phyloP scores from a whole-genome alignment of 768 basidiomycete species.

The Steccherinum ochraceum region DNA sequence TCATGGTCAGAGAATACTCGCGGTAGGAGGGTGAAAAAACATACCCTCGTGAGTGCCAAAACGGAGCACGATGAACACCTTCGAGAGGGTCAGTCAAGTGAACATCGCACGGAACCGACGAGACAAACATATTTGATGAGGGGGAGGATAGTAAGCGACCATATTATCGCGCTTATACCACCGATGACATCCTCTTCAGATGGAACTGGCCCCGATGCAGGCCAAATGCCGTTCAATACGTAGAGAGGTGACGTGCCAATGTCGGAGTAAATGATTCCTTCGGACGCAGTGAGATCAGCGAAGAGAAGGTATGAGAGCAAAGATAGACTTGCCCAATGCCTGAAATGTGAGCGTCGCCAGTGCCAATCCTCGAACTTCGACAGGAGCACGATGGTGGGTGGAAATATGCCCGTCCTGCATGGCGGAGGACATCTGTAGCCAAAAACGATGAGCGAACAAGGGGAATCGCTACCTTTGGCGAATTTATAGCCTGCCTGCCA shows the following conservation, averaged over 20 bases:
- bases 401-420: background rate
- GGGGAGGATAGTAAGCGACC: slow-evolving; percentile 56
- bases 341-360: slow-evolving; percentile 25
- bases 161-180: slow-evolving; percentile 55
- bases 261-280: slow-evolving; percentile 37
- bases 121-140: slow-evolving; percentile 55
- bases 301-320: background rate
- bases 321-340: slow-evolving; percentile 19
- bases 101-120: background rate
- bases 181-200: slow-evolving; percentile 58
- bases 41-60: slow-evolving; percentile 48
- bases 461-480: background rate
- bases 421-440: background rate
- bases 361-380: slow-evolving; percentile 11
- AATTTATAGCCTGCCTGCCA: background rate
- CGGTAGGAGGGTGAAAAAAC: background rate
- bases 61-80: slow-evolving; percentile 43
- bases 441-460: background rate
- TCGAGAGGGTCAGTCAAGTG: background rate
- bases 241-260: slow-evolving; percentile 59
- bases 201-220: slow-evolving; percentile 38
- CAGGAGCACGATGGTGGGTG: background rate
- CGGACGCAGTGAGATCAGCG: background rate
- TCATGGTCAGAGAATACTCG: slow-evolving; percentile 3
- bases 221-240: slow-evolving; percentile 61